phyloP scores from a whole-genome alignment of 169 alveolate genomes.

The Plasmodium yoelii region DNA sequence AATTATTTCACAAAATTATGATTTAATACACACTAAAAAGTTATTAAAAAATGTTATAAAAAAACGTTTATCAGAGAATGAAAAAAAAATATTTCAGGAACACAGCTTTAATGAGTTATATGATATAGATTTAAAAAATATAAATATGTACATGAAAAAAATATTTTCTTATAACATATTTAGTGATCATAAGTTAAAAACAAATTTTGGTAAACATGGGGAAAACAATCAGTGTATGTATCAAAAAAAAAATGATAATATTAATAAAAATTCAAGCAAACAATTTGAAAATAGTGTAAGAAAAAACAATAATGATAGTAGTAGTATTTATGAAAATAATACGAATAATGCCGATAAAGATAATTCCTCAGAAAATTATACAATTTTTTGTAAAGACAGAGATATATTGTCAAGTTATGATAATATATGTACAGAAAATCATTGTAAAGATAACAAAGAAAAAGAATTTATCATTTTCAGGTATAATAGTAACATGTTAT shows the following conservation, averaged over 20 bases:
- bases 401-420: too few relatives aligned
- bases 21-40: constrained; percentile 22
- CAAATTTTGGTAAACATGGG: background rate
- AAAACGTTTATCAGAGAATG: constrained; percentile 32
- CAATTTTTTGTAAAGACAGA: too few relatives aligned
- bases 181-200: background rate
- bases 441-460: too few relatives aligned
- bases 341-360: too few relatives aligned
- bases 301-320: background rate
- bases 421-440: too few relatives aligned
- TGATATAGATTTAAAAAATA: constrained; percentile 51
- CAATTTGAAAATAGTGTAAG: too few relatives aligned
- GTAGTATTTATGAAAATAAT: too few relatives aligned
- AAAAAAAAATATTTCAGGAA: constrained; percentile 12
- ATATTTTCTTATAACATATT: constrained; percentile 15
- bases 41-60: constrained; percentile 25
- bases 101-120: constrained; percentile 43
- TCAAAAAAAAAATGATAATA: too few relatives aligned
- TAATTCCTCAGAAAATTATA: too few relatives aligned
- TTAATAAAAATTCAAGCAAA: too few relatives aligned
- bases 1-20: constrained; percentile 44
- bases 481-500: too few relatives aligned
- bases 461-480: too few relatives aligned
- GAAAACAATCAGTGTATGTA: background rate
- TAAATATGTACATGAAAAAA: constrained; percentile 18